These are phyloP conservation scores for Lactifluus volemus DNA, from an alignment of 768 basidiomycete genomes.

Conservation along the genomic window DNA sequence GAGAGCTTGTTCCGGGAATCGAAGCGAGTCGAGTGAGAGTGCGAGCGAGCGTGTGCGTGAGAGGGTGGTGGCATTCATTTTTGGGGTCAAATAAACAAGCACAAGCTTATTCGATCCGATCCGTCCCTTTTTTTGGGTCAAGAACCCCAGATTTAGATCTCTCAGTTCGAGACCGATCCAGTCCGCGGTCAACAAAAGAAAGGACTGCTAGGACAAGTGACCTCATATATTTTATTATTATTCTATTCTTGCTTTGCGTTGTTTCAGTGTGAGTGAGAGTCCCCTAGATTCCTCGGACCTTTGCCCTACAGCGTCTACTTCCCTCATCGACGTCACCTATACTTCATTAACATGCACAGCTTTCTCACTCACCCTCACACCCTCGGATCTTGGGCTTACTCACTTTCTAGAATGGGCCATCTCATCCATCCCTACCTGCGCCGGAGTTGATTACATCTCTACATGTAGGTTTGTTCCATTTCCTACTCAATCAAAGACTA, in stretches of 20 bases:
- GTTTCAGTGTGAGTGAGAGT: too few relatives aligned
- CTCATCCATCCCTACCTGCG: background rate
- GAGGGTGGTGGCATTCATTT: too few relatives aligned
- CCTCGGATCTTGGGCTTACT: background rate
- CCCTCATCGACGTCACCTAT: constrained; percentile 42
- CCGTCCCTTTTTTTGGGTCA: background rate
- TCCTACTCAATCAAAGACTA: background rate
- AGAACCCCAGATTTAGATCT: constrained; percentile 18
- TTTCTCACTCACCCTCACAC: background rate
- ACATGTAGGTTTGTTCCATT: background rate
- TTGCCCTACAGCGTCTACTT: constrained; percentile 28
- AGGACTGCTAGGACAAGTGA: too few relatives aligned
- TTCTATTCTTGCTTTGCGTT: too few relatives aligned
- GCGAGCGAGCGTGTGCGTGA: too few relatives aligned
- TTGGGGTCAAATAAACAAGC: background rate
- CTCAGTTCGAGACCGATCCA: background rate
- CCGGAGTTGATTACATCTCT: too few relatives aligned
- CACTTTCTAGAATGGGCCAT: background rate
- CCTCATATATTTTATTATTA: too few relatives aligned
- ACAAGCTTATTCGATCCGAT: background rate
- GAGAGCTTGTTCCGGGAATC: too few relatives aligned
- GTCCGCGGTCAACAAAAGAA: background rate
- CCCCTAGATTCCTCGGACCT: background rate
- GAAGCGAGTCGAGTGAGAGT: background rate
- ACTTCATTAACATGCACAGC: constrained; percentile 22